Evolutionary conservation across 2,329 filamentous ascomycete species (phyloP), one percentile per base, ranked within the genome.

Genomic region (Aspergillus carbonarius): DNA sequence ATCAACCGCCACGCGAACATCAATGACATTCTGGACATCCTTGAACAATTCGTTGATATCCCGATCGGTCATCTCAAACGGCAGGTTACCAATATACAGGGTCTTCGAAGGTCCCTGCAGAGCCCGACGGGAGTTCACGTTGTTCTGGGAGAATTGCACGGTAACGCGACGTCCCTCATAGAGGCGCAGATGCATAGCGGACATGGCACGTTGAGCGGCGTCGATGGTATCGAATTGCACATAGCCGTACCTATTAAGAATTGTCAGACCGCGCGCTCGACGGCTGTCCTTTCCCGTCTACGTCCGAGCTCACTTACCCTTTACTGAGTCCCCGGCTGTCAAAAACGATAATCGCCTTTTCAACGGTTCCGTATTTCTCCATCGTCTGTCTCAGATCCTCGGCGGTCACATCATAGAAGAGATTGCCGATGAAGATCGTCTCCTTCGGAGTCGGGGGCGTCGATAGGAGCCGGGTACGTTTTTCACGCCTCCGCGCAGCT

Each of bases 41-140:
- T 82, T 80, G 83, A 96, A 93, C 25, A 96, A 76, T 54, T 86
- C 82, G 76, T 93, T 92, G 55, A 96, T 81, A 69, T 96, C 92
- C 55, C 85, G 84, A 70, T 96, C 92, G 8, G 89, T 90, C 79
- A 93, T 89, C 77, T 96, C 90, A 71, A 90, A 95, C 10, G 90
- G 87, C 76, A 96, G 86, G 79, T 95, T 95, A 65, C 92, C 91
- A 66, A 96, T 85, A 79, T 89, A 96, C 34, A 96, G 78, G 1
- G 88, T 90, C 70, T 82, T 85, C 53, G 83, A 83, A 3, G 87
- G 86, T 40, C 77, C 66, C 67, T 79, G 20, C 27, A 40, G 5
- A 79, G 13, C 48, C 23, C 4, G 32, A n/a, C 25, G 48, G 39
- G 42, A 47, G 30, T 60, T 62, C 47, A 62, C 54, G 54, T 61